Evolutionary conservation across 345 rosid genomes (phyloP), one percentile per base, ranked within the genome.

Genomic region (Barbarea vulgaris): DNA sequence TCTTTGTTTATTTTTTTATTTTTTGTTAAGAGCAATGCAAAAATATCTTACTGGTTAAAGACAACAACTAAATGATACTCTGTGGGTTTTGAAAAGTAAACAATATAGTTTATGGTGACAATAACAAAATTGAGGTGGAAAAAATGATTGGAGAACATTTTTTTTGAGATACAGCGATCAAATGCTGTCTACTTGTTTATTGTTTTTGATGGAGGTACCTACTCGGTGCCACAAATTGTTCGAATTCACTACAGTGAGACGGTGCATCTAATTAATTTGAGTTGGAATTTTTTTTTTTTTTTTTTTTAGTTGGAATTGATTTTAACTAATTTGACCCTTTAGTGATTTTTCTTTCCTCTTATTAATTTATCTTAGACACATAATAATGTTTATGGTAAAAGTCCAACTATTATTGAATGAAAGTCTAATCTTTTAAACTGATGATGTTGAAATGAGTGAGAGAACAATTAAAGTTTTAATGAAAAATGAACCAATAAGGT

Each of bases 121-220:
- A 10, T 15, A 17, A 15, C 27, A 12, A 65, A 74, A 30, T 13
- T 50, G 9, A 17, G 64, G 70, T 60, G 75, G 30, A 46, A 63
- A 61, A 22, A 69, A 31, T 77, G 21, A 77, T 34, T 70, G 66
- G 76, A 34, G 69, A 76, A n/a, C 64, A 76, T 69, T 76, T n/a
- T 11, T 11, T 68, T 61, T 52, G 63, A 69, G 68, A 61, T 39
- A 41, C 24, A 41, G 17, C 30, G 30, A 61, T 69, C 15, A 69
- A 76, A 63, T 62, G 73, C 2, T 62, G 70, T 44, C 75, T 65
- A 63, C 70, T 69, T 69, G 75, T 17, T 69, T 27, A 69, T 76
- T 37, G 57, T 75, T 62, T 76, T 76, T 24, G 53, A 47, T 75
- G 10, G 41, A 48, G 73, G 61, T 50, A 65, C 39, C 56, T 65